Percentiles rank a stretch among this genome's conserved stretches.
Conservation (phyloP, 768 basidiomycete genomes). For the Boletus coccyginus region DNA sequence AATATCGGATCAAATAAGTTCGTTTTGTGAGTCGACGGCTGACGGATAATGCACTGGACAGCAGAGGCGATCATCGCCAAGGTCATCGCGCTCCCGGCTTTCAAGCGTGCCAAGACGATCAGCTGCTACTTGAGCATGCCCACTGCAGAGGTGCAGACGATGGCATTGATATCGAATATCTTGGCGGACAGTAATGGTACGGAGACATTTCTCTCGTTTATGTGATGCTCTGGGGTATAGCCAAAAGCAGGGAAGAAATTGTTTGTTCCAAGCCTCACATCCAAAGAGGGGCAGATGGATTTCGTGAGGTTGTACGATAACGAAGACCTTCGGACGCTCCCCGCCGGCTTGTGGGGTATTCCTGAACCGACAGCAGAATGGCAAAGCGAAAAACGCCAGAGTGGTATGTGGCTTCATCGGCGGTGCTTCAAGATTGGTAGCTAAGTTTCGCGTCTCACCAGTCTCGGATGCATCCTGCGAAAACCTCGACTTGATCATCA, state of each 20-base stretch:
- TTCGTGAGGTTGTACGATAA: constrained; percentile 59
- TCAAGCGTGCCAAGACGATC: constrained; percentile 46
- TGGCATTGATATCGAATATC: constrained; percentile 47
- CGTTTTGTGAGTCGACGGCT: not conserved
- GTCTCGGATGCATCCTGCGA: constrained; percentile 35
- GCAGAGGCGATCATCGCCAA: constrained; percentile 40
- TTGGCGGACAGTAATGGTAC: constrained; percentile 47
- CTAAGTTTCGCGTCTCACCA: constrained; percentile 13
- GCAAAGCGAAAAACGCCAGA: constrained; percentile 43
- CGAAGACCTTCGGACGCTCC: constrained; percentile 56
- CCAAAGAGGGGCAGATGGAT: constrained; percentile 53
- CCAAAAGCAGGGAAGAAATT: constrained; percentile 52
- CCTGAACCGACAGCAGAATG: constrained; percentile 55
- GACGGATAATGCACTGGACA: constrained; percentile 7
- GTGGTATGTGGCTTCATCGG: constrained; percentile 42
- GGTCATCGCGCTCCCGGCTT: constrained; percentile 50
- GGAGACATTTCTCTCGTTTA: constrained; percentile 11
- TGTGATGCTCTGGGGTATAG: not conserved
- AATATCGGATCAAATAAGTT: not conserved
- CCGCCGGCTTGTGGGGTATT: constrained; percentile 71
- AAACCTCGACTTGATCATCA: constrained; percentile 58
- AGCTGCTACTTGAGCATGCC: constrained; percentile 86
- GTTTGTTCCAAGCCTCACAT: constrained; percentile 66
- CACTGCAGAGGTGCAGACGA: constrained; percentile 62
- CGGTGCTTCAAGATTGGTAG: not conserved